A percentile compares a stretch with the other conserved stretches of the same genome.
phyloP scores from a whole-genome alignment of 2,329 filamentous ascomycete genomes.

The Aspergillus ochraceus region DNA sequence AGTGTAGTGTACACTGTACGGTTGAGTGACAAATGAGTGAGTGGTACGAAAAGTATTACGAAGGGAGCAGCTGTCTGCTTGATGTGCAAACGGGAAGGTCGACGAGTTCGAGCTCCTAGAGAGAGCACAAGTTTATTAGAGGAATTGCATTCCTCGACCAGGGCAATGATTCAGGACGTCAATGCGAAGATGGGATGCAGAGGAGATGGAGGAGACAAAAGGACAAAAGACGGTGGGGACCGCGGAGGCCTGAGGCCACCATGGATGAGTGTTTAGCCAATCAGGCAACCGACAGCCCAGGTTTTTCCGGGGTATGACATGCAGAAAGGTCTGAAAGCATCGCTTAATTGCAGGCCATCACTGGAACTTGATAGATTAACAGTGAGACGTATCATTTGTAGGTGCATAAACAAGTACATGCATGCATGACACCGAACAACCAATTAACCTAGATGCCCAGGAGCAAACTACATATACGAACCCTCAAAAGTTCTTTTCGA shows the following conservation, averaged over 20 bases:
- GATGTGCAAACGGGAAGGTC: neutral
- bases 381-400: neutral
- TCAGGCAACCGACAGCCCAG: neutral
- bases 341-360: neutral
- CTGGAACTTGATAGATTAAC: neutral
- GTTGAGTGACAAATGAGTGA: neutral
- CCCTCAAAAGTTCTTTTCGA: neutral
- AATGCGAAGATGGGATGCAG: neutral
- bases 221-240: neutral
- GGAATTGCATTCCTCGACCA: neutral
- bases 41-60: neutral
- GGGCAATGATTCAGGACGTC: neutral
- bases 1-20: neutral
- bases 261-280: neutral
- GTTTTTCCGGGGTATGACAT: too few relatives aligned
- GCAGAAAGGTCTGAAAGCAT: too few relatives aligned
- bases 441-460: neutral
- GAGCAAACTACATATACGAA: neutral
- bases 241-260: neutral
- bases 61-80: neutral
- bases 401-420: neutral
- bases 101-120: neutral
- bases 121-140: neutral
- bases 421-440: neutral
- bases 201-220: neutral